phyloP scores from a whole-genome alignment of 2,329 filamentous ascomycete genomes.

The Fusarium phyllophilum region DNA sequence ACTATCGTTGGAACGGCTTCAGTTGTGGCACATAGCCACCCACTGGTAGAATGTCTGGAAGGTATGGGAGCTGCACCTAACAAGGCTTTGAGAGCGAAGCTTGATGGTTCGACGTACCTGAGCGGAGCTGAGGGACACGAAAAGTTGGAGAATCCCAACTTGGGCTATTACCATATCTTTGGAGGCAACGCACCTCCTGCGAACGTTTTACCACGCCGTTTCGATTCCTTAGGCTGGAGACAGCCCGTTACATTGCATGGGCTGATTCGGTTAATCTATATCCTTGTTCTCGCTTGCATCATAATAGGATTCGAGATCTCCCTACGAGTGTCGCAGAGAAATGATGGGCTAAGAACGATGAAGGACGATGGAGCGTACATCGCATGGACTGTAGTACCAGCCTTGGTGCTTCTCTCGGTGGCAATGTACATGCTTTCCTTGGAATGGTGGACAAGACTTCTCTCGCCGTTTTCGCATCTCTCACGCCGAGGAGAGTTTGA shows the following conservation, averaged over 20 bases:
- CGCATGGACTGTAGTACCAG: slow-evolving; percentile 50
- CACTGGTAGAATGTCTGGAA: slow-evolving; percentile 48
- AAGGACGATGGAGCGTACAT: slow-evolving; percentile 45
- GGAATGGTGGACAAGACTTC: slow-evolving; percentile 47
- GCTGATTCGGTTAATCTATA: slow-evolving; percentile 40
- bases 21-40: slow-evolving; percentile 50
- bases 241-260: slow-evolving; percentile 48
- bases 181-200: slow-evolving; percentile 38
- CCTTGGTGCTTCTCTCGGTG: slow-evolving; percentile 43
- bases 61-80: slow-evolving; percentile 49
- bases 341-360: slow-evolving; percentile 47
- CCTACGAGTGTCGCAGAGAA: slow-evolving; percentile 44
- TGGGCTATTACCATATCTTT: slow-evolving; percentile 43
- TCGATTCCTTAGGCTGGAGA: slow-evolving; percentile 43
- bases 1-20: slow-evolving; percentile 50
- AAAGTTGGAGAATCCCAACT: slow-evolving; percentile 37
- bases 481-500: slow-evolving; percentile 42
- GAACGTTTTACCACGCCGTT: slow-evolving; percentile 15
- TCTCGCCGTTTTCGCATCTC: slow-evolving; percentile 49
- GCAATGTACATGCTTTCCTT: slow-evolving; percentile 46
- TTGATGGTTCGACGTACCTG: slow-evolving; percentile 45
- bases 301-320: slow-evolving; percentile 50
- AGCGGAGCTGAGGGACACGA: slow-evolving; percentile 52
- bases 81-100: slow-evolving; percentile 40
- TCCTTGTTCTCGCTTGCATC: slow-evolving; percentile 43